Percentiles rank a stretch among this genome's conserved stretches.
Evolutionary conservation across 352 stramenopile genomes (phyloP).

Genomic region (Aphanomyces stellatus): DNA sequence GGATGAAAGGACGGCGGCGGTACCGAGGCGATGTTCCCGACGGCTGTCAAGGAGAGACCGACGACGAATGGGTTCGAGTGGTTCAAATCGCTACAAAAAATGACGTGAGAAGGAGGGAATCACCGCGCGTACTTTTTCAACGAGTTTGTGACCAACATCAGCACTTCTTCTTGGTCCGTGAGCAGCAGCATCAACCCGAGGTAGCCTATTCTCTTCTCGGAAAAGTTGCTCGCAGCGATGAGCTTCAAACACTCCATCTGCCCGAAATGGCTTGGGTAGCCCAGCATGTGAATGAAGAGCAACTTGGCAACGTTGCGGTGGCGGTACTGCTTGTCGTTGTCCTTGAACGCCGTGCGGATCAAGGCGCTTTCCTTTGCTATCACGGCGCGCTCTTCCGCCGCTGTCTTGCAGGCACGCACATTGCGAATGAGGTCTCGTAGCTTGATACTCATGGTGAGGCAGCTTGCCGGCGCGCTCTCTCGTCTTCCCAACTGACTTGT

Average conservation of each 20-base stretch:
- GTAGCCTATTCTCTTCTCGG: constrained; percentile 99
- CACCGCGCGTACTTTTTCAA: constrained; percentile 88
- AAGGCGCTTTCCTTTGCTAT: constrained; percentile 99
- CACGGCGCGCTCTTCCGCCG: constrained; percentile 96
- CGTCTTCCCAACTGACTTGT: neutral
- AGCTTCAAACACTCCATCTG: constrained; percentile 99
- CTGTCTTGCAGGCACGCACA: constrained; percentile 98
- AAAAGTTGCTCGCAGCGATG: constrained; percentile 97
- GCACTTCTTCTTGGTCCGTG: constrained; percentile 97
- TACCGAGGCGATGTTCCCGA: constrained; percentile 97
- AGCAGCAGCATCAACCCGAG: constrained; percentile 96
- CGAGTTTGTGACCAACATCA: constrained; percentile 99
- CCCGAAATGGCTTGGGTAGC: constrained; percentile 99
- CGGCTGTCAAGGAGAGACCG: constrained; percentile 93
- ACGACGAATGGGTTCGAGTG: constrained; percentile 93
- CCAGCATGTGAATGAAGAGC: constrained; percentile 99
- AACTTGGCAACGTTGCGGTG: constrained; percentile 99
- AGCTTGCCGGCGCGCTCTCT: neutral
- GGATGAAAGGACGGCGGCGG: neutral
- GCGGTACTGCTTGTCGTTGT: constrained; percentile 94
- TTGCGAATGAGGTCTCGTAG: constrained; percentile 97
- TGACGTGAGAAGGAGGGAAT: neutral
- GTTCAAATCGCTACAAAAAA: constrained; percentile 80
- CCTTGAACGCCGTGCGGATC: constrained; percentile 98
- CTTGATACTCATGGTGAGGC: constrained; percentile 92